These are phyloP conservation scores for Podila epigama DNA, from an alignment of 192 early-diverging fungal species.

Conservation along the genomic window DNA sequence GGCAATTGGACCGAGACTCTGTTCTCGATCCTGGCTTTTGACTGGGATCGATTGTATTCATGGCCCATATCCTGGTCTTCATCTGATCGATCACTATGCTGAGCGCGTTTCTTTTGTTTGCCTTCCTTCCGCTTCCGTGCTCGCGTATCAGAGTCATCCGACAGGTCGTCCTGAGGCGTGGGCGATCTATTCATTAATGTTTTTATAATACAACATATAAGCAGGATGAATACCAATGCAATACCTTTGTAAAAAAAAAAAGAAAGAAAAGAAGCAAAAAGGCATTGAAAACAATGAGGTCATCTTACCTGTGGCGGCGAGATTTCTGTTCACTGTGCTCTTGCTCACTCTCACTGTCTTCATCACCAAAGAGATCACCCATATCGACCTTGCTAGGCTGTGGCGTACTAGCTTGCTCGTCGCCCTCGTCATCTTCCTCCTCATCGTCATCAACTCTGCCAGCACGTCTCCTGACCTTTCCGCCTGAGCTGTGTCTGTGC, in stretches of 20 bases:
- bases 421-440: slow-evolving; percentile 25
- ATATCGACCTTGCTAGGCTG: slow-evolving; percentile 1
- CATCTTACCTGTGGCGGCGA: slow-evolving; percentile 16
- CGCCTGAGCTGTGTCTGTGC: not conserved
- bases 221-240: not conserved
- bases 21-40: slow-evolving; percentile 28
- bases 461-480: slow-evolving; percentile 17
- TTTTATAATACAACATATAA: not conserved
- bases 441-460: slow-evolving; percentile 37
- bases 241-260: not conserved
- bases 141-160: slow-evolving; percentile 25
- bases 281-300: not conserved
- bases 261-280: not conserved
- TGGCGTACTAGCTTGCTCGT: slow-evolving; percentile 9
- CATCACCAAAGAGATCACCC: slow-evolving; percentile 38
- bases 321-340: slow-evolving; percentile 1
- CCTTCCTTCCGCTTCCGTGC: slow-evolving; percentile 28
- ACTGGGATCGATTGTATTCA: slow-evolving; percentile 14
- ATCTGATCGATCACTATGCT: slow-evolving; percentile 10
- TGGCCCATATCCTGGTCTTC: slow-evolving; percentile 28
- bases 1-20: slow-evolving; percentile 28
- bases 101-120: slow-evolving; percentile 25
- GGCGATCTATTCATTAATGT: slow-evolving; percentile 11
- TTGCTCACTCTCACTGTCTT: slow-evolving; percentile 27
- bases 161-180: slow-evolving; percentile 25